Base-by-base conservation (phyloP, 1,139 yeast genomes). In the Saccharomyces hybrid region DNA sequence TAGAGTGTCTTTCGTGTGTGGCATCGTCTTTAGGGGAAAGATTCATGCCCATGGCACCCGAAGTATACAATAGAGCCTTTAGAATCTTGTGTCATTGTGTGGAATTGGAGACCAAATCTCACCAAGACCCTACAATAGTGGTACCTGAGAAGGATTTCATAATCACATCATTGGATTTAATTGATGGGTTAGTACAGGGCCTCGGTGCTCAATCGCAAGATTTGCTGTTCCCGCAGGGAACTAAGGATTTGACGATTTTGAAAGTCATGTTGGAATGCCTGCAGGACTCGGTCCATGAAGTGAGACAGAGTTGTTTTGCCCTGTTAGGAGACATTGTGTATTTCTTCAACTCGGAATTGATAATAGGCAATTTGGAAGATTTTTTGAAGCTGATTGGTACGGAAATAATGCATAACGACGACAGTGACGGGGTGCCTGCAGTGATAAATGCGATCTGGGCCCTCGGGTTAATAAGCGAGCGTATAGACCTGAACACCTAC, bases 171-270 rank as follows among this genome's bases (percentile, higher is more conserved):
- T 72, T 93, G 51, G 99, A 93, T 68, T 77, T 93, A 63, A 78
- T 93, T 34, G 98, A 91, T 70, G 99, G 99, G 1, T 74, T 93
- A 56, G 84, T 90, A 14, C 98, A 91, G 72, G 99, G 98, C 1
- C 77, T 93, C 58, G 88, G 87, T 9, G 70, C 73, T 9, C 84
- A 84, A 61, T 77, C 85, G 26, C 80, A 78, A 4, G 83, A 80
- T 51, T 75, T 91, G 56, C 76, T 88, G 52, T 73, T 73, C 55
- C 73, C 71, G 2, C 62, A 66, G 27, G 52, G 49, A 16, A 56
- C 53, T 11, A 56, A 56, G 38, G 69, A 68, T 24, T 64, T 71
- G 2, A 78, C 86, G 26, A 68, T 91, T 57, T 77, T 87, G 75
- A 84, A 81, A 48, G 73, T 91, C 57, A 67, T 93, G 56, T 66